Evolutionary conservation across 768 basidiomycete species (phyloP), one percentile per base, ranked within the genome.

Genomic region (Suillus hirtellus): DNA sequence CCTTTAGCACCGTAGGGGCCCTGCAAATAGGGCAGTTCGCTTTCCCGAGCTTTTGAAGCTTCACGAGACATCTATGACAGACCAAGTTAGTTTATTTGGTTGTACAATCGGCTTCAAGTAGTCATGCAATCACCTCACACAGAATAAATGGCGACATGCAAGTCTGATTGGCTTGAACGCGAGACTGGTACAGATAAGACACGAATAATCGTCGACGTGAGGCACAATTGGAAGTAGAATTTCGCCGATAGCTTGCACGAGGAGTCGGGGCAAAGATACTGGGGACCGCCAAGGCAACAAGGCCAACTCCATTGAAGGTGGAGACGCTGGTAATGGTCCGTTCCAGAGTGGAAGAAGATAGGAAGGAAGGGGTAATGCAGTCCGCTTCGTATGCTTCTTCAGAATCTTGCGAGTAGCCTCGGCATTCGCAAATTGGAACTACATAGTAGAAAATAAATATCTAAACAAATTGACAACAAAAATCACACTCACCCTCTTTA

Each of bases 161-260:
- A 98, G 81, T 11, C 95, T 80, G 59, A 96, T 90, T 0, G 96
- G 96, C 73, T 94, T 95, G 82, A 95, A 98, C 6, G 95, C 96
- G 66, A 98, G 87, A 64, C 84, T 85, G 2, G 89, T 92, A 76
- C 96, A 97, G 63, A 97, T 96, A 44, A 89, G 78, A 68, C 95
- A 98, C 1, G 86, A 77, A 72, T 95, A 97, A 75, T 96, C 92
- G 63, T 93, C 90, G 14, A 93, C 76, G 61, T 86, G 84, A 3
- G 92, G 92, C 21, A 94, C 83, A 60, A 95, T 77, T 0, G 95
- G 93, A 2, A 97, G 80, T 2, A 97, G 80, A 0, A 84, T 92
- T 71, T 91, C 87, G 24, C 91, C 90, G 46, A 98, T 81, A 5
- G 90, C 90, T 70, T 95, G 89, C 2, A 96, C 86, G 37, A 98